These are phyloP conservation scores for Silene latifolia DNA, from an alignment of 148 eudicot genomes.

Conservation along the genomic window DNA sequence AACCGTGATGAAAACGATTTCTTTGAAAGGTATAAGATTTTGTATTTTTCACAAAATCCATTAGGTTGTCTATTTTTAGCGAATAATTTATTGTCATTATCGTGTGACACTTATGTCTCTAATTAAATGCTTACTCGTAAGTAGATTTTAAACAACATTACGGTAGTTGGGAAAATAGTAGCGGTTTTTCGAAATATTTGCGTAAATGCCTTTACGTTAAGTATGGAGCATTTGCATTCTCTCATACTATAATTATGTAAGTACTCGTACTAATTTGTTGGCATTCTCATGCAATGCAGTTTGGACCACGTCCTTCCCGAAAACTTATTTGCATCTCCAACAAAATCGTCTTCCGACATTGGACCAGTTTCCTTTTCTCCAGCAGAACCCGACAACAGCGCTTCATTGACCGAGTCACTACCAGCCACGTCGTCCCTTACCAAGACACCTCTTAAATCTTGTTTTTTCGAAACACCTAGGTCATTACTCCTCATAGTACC, in stretches of 20 bases:
- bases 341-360: slow-evolving; percentile 47
- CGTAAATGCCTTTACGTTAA: no score
- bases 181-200: background rate
- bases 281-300: slow-evolving; percentile 37
- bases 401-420: slow-evolving; percentile 29
- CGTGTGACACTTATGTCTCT: slow-evolving; percentile 3
- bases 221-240: no score
- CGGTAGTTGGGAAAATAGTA: background rate
- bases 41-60: background rate
- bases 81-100: slow-evolving; percentile 14
- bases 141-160: background rate
- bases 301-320: slow-evolving; percentile 88
- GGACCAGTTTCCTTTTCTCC: slow-evolving; percentile 34
- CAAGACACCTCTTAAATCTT: slow-evolving; percentile 43
- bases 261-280: background rate
- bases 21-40: slow-evolving; percentile 50
- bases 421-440: slow-evolving; percentile 33
- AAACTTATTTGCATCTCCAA: slow-evolving; percentile 78
- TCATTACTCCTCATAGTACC: slow-evolving; percentile 4
- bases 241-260: background rate
- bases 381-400: slow-evolving; percentile 32
- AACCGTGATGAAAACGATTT: slow-evolving; percentile 38
- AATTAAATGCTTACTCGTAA: background rate
- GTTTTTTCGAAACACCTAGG: slow-evolving; percentile 72
- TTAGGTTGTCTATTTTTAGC: slow-evolving; percentile 13